Evolutionary conservation across 306 rosid genomes (phyloP), one percentile per base, ranked within the genome.

Genomic region (Benincasa hispida): DNA sequence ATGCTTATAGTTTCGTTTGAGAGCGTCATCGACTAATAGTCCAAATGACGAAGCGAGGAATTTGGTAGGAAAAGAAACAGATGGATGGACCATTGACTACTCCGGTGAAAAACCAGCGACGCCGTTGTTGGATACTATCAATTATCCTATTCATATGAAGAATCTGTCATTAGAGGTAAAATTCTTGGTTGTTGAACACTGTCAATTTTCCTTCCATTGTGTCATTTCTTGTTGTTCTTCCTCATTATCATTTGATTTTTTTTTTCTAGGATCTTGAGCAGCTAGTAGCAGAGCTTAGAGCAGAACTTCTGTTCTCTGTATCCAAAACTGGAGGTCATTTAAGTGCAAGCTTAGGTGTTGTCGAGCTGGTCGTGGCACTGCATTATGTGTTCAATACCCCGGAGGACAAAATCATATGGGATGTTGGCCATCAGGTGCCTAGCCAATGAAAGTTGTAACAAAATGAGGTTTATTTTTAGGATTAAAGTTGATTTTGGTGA

Each of bases 331-430:
- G 98, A 19, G 98, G 98, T 27, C 98, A 94, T 87, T 94, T 94
- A 14, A 94, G 98, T 79, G 75, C 98, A 47, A 94, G 97, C 80
- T 91, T 94, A 81, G 98, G 98, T 65, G 98, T 91, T 35, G 94
- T 91, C 75, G 98, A 91, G 81, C 79, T 94, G 42, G 1, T 96
- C 8, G 96, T 94, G 67, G 96, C 95, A 41, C 80, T 94, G 30
- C 98, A 94, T 80, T 90, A 91, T 80, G 98, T 91, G 61, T 91
- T 94, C 88, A 78, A 82, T 85, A 85, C 96, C 42, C 97, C 97
- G 10, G 84, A 90, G 27, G 95, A 94, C 81, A 94, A 90, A 81
- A 90, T 94, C 77, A 86, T 91, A 48, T 94, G 98, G 98, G 98
- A 94, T 83, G 97, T 94, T 78, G 98, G 98, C 6, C 98, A 94